Base-by-base conservation (phyloP, 208 protist species). In the Leishmania lainsoni region DNA sequence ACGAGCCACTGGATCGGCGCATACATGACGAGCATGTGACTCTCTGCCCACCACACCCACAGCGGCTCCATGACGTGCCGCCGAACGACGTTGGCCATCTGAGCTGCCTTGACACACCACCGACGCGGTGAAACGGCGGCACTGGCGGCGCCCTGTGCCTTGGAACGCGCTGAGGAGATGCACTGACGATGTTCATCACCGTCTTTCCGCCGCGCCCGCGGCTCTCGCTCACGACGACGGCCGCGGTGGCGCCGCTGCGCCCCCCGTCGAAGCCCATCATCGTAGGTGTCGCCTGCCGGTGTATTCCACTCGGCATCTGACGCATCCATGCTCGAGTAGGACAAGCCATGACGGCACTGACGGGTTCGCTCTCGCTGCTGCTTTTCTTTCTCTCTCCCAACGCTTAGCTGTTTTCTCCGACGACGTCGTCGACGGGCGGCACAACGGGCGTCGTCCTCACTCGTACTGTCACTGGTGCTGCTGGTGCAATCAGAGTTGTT, bases 1-100 rank as follows among this genome's bases (percentile, higher is more conserved):
- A 93, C 74, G 2, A 93, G 16, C 88, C 90, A 91, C 83, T 95
- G 89, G 54, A 95, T 70, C 32, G 89, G 83, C 0, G 86, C 76
- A 77, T 91, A 92, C 75, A 93, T 86, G 69, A 92, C 77, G n/a
- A 90, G 22, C 9, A 90, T 86, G 75, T 89, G 74, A 8, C 78
- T 52, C 71, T 68, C 66, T 6, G 48, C 76, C 81, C 86, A 87
- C 80, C 86, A 86, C 65, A 17, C 35, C 29, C 75, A 49, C 39
- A 79, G 12, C 17, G 78, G 82, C 5, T 20, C n/a, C 0, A 81
- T 20, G 16, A 81, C 42, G 10, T n/a, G 58, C 4, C 0, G 16
- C 0, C 48, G 9, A 26, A 81, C n/a, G 1, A n/a, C 17, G 8
- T 39, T 2, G 22, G 39, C 0, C 1, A 75, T 22, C 22, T 48